phyloP scores from a whole-genome alignment of 148 eudicot genomes.

The Vaccinium corymbosum region DNA sequence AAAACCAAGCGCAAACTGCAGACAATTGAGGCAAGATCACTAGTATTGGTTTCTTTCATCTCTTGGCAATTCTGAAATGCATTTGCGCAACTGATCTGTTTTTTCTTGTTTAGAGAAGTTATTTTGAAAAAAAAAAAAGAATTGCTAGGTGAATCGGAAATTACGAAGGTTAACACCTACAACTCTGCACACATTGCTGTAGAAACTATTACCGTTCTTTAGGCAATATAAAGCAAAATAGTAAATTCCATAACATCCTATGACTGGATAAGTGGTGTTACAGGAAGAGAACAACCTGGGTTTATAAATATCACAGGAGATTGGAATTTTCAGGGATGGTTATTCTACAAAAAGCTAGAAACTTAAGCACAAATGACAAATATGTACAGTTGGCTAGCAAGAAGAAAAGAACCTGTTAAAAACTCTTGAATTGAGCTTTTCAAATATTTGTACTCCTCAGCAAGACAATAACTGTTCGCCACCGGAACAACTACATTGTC shows the following conservation, averaged over 20 bases:
- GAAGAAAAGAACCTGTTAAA: neutral
- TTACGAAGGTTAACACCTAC: neutral
- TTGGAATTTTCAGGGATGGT: neutral
- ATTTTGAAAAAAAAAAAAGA: neutral
- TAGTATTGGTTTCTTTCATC: neutral
- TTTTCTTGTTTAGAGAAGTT: neutral
- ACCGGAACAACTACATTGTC: conserved; percentile 81
- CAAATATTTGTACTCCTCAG: conserved; percentile 75
- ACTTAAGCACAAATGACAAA: neutral
- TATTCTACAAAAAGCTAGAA: neutral
- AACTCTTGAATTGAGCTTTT: conserved; percentile 74
- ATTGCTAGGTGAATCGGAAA: neutral
- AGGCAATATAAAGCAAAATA: neutral
- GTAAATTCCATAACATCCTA: neutral
- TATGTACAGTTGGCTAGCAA: neutral
- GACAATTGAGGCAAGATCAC: neutral
- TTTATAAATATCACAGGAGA: neutral
- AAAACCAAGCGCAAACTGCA: neutral
- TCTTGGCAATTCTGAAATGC: neutral
- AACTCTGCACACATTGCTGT: neutral
- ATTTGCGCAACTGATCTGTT: neutral
- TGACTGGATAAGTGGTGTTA: no score
- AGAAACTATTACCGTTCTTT: neutral
- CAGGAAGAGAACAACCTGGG: neutral
- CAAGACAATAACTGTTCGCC: conserved; percentile 66